Conservation (phyloP, 2,329 filamentous ascomycete genomes). For the Delphinella strobiligena region DNA sequence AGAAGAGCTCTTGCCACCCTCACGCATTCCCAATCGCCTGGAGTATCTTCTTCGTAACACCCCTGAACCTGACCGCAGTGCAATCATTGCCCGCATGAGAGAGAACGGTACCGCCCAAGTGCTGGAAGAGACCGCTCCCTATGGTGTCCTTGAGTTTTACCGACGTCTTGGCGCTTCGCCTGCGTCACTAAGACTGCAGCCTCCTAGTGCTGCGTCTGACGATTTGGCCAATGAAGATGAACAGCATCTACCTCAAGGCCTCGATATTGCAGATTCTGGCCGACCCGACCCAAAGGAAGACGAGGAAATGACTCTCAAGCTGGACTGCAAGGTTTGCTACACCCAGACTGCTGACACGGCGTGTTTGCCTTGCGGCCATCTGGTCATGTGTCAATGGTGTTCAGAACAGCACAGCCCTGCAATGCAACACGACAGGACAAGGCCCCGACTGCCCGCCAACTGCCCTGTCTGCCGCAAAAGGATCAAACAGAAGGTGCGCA, state of each 20-base stretch:
- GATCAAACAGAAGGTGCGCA: conserved; percentile 31
- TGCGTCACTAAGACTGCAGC: too few species aligned
- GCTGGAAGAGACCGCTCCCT: conserved; percentile 1
- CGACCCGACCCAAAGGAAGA: conserved; percentile 37
- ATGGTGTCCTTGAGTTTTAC: not conserved
- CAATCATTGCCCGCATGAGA: conserved; percentile 8
- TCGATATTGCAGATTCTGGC: conserved; percentile 33
- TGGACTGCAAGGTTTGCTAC: conserved; percentile 43
- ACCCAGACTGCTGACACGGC: conserved; percentile 40
- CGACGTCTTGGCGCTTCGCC: conserved; percentile 3
- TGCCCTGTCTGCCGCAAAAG: conserved; percentile 36
- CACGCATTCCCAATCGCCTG: not conserved
- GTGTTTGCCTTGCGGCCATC: conserved; percentile 42
- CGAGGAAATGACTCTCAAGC: conserved; percentile 35
- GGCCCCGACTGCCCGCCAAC: conserved; percentile 25
- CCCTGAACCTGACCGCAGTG: conserved; percentile 7
- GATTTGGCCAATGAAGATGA: conserved; percentile 14
- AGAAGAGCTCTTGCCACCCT: not conserved
- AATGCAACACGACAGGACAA: conserved; percentile 26
- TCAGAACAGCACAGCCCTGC: conserved; percentile 38
- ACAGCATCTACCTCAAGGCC: conserved; percentile 16
- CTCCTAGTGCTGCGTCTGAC: conserved; percentile 6
- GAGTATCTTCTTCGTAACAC: conserved; percentile 8
- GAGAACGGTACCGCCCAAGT: conserved; percentile 7
- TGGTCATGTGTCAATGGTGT: conserved; percentile 44